Percentiles rank a stretch among this genome's conserved stretches.
phyloP scores from a whole-genome alignment of 306 rosid genomes.

The Oxytropis ochrocephala region DNA sequence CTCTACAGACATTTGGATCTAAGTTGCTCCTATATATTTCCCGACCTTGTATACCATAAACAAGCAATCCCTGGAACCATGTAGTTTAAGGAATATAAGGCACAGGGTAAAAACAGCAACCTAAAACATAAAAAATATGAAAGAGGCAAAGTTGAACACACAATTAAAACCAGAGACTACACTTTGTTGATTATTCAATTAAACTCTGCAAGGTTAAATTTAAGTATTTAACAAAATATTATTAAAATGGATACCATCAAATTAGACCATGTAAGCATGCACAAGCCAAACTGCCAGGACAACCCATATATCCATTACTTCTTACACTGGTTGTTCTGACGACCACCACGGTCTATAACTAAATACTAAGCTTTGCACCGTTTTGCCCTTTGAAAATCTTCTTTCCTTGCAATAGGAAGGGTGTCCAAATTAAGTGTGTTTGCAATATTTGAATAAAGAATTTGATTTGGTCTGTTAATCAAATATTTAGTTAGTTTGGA shows the following conservation, averaged over 20 bases:
- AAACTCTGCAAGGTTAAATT: neutral
- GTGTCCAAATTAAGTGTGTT: too few relatives aligned
- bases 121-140: neutral
- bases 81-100: slow-evolving; percentile 19
- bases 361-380: too few relatives aligned
- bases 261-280: neutral
- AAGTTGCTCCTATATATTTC: slow-evolving; percentile 79
- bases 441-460: too few relatives aligned
- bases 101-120: neutral
- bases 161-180: slow-evolving; percentile 1
- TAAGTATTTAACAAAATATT: neutral
- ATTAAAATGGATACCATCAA: neutral
- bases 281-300: too few relatives aligned
- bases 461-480: too few relatives aligned
- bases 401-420: too few relatives aligned
- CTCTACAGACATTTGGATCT: slow-evolving; percentile 67
- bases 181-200: neutral
- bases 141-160: neutral
- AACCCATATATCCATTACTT: too few relatives aligned
- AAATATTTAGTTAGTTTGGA: too few relatives aligned
- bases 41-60: slow-evolving; percentile 83
- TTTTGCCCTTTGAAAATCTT: too few relatives aligned
- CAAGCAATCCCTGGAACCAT: slow-evolving; percentile 82
- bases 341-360: too few relatives aligned
- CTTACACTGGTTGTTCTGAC: too few relatives aligned